A percentile compares a stretch with the other conserved stretches of the same genome.
Evolutionary conservation across 352 stramenopile genomes (phyloP).

Genomic region (Albugo candida): DNA sequence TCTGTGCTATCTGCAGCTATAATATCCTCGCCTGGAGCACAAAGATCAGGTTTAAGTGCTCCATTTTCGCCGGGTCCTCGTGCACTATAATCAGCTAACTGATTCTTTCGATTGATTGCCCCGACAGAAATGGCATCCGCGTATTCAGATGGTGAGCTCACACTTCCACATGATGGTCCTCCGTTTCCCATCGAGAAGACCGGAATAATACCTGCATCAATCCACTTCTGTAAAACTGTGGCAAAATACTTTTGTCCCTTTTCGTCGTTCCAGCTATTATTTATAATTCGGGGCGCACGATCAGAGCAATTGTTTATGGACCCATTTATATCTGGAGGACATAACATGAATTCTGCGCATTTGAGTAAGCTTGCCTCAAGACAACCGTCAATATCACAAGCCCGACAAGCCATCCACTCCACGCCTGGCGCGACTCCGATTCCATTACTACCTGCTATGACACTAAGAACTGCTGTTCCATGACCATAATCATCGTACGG

Average conservation of each 20-base stretch:
- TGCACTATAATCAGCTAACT: conserved; percentile 24
- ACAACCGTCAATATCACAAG: conserved; percentile 19
- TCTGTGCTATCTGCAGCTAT: conserved; percentile 22
- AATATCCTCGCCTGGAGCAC: conserved; percentile 24
- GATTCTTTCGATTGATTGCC: conserved; percentile 24
- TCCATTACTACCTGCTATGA: conserved; percentile 20
- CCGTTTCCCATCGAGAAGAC: conserved; percentile 35
- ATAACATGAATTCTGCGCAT: conserved; percentile 53
- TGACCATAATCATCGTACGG: conserved; percentile 33
- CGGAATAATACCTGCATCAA: conserved; percentile 28
- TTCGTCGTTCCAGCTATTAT: conserved; percentile 43
- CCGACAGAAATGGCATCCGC: conserved; percentile 39
- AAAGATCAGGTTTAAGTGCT: conserved; percentile 28
- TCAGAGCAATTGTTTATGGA: conserved; percentile 18
- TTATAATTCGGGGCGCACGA: conserved; percentile 30
- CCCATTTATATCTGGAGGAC: conserved; percentile 24
- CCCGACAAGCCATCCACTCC: conserved; percentile 38
- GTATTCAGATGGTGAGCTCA: conserved; percentile 30
- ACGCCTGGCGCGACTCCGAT: conserved; percentile 31
- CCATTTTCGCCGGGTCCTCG: conserved; percentile 25
- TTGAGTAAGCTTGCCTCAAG: conserved; percentile 21
- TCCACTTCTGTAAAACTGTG: conserved; percentile 29
- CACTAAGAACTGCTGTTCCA: conserved; percentile 30
- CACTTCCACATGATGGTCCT: conserved; percentile 23
- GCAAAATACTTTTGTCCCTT: conserved; percentile 17